Percentiles rank a stretch among this genome's conserved stretches.
Evolutionary conservation across 371 early-diverging fungal species (phyloP).

Genomic region (Dichotomocladium elegans): DNA sequence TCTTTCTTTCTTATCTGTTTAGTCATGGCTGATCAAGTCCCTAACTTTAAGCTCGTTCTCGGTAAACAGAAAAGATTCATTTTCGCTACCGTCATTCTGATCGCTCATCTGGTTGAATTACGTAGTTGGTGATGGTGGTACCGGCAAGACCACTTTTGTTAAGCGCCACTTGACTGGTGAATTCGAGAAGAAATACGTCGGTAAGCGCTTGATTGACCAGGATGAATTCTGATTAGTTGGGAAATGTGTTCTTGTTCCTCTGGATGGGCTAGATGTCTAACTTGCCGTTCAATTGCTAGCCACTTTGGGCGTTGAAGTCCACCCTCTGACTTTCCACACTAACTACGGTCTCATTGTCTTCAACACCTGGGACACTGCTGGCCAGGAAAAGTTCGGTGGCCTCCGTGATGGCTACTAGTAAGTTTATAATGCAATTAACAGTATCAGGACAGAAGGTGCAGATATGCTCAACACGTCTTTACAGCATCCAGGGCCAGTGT

Average conservation of each 20-base stretch:
- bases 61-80: slow-evolving; percentile 29
- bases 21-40: slow-evolving; percentile 43
- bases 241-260: too few relatives aligned
- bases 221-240: too few relatives aligned
- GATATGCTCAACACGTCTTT: neutral
- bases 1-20: neutral
- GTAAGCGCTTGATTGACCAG: too few relatives aligned
- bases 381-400: slow-evolving; percentile 99
- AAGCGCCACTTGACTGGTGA: slow-evolving; percentile 99
- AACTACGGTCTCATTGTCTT: slow-evolving; percentile 96
- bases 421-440: slow-evolving; percentile 18
- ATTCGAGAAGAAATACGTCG: slow-evolving; percentile 99
- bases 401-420: slow-evolving; percentile 99
- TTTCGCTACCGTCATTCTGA: neutral
- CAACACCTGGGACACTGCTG: slow-evolving; percentile 99
- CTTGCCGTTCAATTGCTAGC: slow-evolving; percentile 51
- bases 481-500: slow-evolving; percentile 97
- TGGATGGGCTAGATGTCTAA: neutral
- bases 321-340: slow-evolving; percentile 96
- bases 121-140: slow-evolving; percentile 99
- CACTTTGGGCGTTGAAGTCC: slow-evolving; percentile 99
- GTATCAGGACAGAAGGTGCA: too few relatives aligned
- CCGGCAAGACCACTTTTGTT: slow-evolving; percentile 99
- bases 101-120: neutral
- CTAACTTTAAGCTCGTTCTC: slow-evolving; percentile 86